Base-by-base conservation (phyloP, 371 early-diverging fungal species). In the Rhizomucor miehei region DNA sequence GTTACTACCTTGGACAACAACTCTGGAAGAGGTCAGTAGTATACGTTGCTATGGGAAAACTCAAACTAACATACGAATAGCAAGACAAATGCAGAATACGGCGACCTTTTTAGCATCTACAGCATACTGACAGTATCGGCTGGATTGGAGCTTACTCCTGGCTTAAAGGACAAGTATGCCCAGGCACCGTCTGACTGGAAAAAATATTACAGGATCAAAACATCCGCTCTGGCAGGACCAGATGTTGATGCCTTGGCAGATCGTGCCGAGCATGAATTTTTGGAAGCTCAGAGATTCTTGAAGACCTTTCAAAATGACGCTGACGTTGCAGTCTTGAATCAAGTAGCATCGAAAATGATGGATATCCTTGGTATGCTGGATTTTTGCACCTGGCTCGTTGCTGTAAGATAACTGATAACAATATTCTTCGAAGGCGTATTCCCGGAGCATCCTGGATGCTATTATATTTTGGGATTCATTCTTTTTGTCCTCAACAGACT, bases 391-490 rank as follows among this genome's bases (percentile, higher is more conserved):
- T 17, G 38, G 34, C 29, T 40, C n/a, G 23, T n/a, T 21, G 23
- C 19, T 11, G 21, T 5, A 45, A 47, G 2, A n/a, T n/a, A n/a
- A n/a, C n/a, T n/a, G n/a, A n/a, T n/a, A n/a, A n/a, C n/a, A n/a
- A n/a, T n/a, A n/a, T n/a, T n/a, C n/a, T n/a, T n/a, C n/a, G n/a
- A n/a, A 79, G 84, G 81, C 36, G 57, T 73, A 34, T 75, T 78
- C 35, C 84, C 84, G 29, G 67, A 59, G 3, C 70, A 81, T 62
- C 80, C 79, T 38, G 84, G 80, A 38, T 80, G 79, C 48, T 84
- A 84, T 57, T 75, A 80, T 59, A 58, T 84, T 20, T 62, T 84
- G 23, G 76, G 71, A 16, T 79, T 77, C 50, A 69, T 81, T 14
- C 60, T 81, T 12, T 79, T 66, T 50, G 75, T 77, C 1, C 52